Evolutionary conservation across 441 rosid species (phyloP), one percentile per base, ranked within the genome.

Genomic region (Corymbia citriodora): DNA sequence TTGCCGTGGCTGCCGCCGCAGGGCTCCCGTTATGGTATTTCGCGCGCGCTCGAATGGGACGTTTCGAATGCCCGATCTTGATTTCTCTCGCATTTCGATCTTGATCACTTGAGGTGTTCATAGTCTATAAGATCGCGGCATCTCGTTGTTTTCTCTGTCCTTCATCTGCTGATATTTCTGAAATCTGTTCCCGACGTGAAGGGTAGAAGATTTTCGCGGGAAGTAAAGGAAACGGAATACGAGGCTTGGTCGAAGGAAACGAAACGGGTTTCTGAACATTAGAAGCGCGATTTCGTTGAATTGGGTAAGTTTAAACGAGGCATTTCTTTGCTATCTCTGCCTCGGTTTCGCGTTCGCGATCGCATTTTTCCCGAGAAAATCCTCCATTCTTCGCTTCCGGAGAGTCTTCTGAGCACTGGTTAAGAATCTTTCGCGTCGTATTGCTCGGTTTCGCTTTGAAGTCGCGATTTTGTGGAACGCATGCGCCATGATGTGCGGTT

Each of bases 111-210:
- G 85, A 45, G 85, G 18, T 25, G 52, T 52, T 79, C 53, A 17
- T 27, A 45, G 18, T 12, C 2, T 1, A 1, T 12, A 4, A 45
- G 2, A 45, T 1, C 53, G n/a, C 29, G n/a, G n/a, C 85, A 4
- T 79, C 27, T 23, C 23, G n/a, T 79, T 7, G 85, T 79, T 79
- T 79, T 79, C 52, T 79, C 85, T 7, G 45, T 40, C 18, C 53
- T 79, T 45, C 85, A 8, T 79, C 45, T 45, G 85, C 52, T 79
- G 53, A 45, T 25, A 2, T 45, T 40, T 45, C 85, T 45, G 85
- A 79, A 27, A 1, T 45, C 18, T 27, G 85, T 79, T 79, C 85
- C n/a, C 85, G 52, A 45, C 85, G n/a, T 79, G 10, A 23, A 23
- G 53, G 53, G 27, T 23, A 23, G 85, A 79, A 79, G 85, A 25